Evolutionary conservation across 2,329 filamentous ascomycete genomes (phyloP), one percentile per base, ranked within the genome.

Genomic region (Alternaria burnsii): DNA sequence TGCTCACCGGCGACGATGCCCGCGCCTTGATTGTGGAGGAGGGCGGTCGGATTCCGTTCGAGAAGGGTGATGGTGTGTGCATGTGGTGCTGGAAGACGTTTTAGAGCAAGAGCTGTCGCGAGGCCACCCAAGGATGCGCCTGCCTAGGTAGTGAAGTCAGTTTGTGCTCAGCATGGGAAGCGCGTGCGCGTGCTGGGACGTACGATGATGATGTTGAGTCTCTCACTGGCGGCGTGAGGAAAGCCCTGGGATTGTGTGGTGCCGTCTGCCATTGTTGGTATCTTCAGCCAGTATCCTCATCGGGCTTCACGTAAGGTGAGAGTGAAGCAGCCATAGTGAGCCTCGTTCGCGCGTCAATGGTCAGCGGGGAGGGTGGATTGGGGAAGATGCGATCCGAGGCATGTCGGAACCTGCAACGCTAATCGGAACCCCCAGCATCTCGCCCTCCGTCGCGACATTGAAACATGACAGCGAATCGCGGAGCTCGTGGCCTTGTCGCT

Each of bases 21-120:
- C n/a, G 75, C 74, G 34, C 73, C 73, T 58, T 76, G 75, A 32
- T 74, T 71, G 48, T 76, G 71, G 14, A 76, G 63, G 9, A 75
- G 62, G 3, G 68, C 61, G 3, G 70, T 71, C 3, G 72, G 68
- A 30, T 73, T 75, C 36, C 72, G 72, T 59, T 77, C 73, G 53
- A 76, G 70, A 20, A 77, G 66, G 1, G 71, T 75, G 46, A 76
- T 69, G 40, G 50, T 64, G 41, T 71, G 69, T 52, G 63, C 59
- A 46, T 69, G 69, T 55, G 69, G 55, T 47, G 65, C 38, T 48
- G 71, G 65, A 30, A 73, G 69, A 18, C 65, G 65, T 51, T 67
- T 71, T 28, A 77, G 69, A 20, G 73, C 70, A 36, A 76, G 63
- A 4, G 69, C 71, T 2, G 70, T 67, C 34, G 67, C 69, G 43